Evolutionary conservation across 495 filamentous ascomycete genomes (phyloP), one percentile per base, ranked within the genome.

Genomic region (Daldinia childiae): DNA sequence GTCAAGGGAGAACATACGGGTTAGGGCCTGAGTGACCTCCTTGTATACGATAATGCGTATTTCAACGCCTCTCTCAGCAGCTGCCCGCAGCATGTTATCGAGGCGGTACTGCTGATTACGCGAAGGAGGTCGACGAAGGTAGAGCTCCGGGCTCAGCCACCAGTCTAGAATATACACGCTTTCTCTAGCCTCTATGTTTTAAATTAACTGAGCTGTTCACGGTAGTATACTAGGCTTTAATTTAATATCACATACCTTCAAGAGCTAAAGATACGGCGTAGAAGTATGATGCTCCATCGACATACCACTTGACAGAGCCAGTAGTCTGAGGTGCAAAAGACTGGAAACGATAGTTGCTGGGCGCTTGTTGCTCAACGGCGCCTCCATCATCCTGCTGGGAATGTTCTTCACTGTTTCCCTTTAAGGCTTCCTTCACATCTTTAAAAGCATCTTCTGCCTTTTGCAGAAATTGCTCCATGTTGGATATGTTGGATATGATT

Each of bases 31-130:
- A 1, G 91, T 89, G 14, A 93, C 94, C 81, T 98, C 95, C 82
- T 98, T 98, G 82, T 98, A 98, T 15, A 98, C 93, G 59, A 97
- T 95, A 54, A 98, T 86, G 70, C 95, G 92, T 66, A 98, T 84
- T 55, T 89, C 87, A 26, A 98, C 95, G 24, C 94, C 95, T 57
- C 95, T 90, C 79, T 93, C 86, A 30, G 95, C 95, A 3, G 95
- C 95, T 50, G 90, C 91, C 72, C 90, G 85, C 39, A 98, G 87
- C 93, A 98, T 92, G 9, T 89, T 88, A 79, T 98, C 95, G 48
- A 98, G 81, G 1, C 95, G 92, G 76, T 97, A 98, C 62, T 90
- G 84, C 75, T 95, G 88, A 80, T 95, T 91, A 72, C 87, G 86
- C 11, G 90, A 87, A 6, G 95, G 94, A 8, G 95, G 95, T 24